A percentile compares a stretch with the other conserved stretches of the same genome.
phyloP scores from a whole-genome alignment of 2,329 filamentous ascomycete genomes.

The Coniella vitis region DNA sequence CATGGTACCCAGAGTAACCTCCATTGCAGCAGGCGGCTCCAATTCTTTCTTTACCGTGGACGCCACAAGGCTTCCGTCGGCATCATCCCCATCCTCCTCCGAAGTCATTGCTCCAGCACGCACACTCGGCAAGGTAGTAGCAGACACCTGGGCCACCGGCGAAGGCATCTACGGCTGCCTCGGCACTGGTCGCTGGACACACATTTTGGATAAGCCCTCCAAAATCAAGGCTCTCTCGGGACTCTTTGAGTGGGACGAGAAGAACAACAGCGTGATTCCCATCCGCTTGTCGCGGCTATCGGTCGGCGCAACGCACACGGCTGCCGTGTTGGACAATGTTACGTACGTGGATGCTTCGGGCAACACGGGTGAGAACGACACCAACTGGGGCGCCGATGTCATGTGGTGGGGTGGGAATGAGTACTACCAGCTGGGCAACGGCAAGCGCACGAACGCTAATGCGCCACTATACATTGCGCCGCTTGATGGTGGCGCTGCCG shows the following conservation, averaged over 20 bases:
- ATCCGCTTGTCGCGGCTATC: conserved; percentile 70
- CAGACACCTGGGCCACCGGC: conserved; percentile 82
- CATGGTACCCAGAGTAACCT: conserved; percentile 60
- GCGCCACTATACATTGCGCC: conserved; percentile 73
- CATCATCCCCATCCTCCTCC: conserved; percentile 19
- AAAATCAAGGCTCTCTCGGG: conserved; percentile 81
- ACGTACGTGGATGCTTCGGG: conserved; percentile 54
- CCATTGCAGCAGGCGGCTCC: conserved; percentile 75
- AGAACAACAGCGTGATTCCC: conserved; percentile 57
- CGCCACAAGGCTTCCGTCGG: conserved; percentile 51
- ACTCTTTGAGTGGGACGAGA: conserved; percentile 82
- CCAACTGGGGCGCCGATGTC: conserved; percentile 82
- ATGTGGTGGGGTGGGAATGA: conserved; percentile 96
- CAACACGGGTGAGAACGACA: conserved; percentile 56
- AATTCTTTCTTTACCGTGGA: conserved; percentile 88
- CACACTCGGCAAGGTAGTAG: conserved; percentile 50
- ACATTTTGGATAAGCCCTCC: conserved; percentile 68
- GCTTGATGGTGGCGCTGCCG: conserved; percentile 54
- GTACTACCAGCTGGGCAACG: conserved; percentile 85
- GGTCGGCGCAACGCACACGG: conserved; percentile 72
- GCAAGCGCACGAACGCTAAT: conserved; percentile 74
- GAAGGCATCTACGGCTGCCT: conserved; percentile 77
- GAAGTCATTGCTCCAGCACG: conserved; percentile 33
- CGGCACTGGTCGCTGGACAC: conserved; percentile 83
- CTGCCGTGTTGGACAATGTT: conserved; percentile 77